Evolutionary conservation across 805 yeast genomes (phyloP).

Genomic region (Candida xiaguanensis): DNA sequence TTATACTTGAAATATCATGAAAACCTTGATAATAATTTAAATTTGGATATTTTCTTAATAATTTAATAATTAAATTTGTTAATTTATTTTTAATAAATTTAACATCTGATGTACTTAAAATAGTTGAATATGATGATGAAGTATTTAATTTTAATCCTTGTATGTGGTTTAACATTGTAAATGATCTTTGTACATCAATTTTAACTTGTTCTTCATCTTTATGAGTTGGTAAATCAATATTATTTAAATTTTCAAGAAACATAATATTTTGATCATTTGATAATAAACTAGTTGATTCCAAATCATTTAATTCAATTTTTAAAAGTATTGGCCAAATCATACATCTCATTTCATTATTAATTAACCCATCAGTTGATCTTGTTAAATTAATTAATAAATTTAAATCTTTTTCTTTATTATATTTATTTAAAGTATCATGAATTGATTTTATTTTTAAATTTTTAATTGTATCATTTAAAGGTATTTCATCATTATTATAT

Average conservation of each 20-base stretch:
- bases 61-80: conserved; percentile 41
- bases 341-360: conserved; percentile 37
- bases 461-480: conserved; percentile 36
- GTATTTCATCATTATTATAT: conserved; percentile 36
- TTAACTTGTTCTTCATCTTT: conserved; percentile 74
- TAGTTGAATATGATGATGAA: conserved; percentile 24
- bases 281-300: neutral
- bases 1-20: conserved; percentile 78
- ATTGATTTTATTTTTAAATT: conserved; percentile 36
- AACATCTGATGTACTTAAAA: conserved; percentile 28
- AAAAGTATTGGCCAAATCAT: conserved; percentile 52
- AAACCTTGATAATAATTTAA: conserved; percentile 87
- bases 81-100: conserved; percentile 39
- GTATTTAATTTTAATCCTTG: conserved; percentile 18
- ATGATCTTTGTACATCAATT: conserved; percentile 75
- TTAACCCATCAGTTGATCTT: conserved; percentile 46
- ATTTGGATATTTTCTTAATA: conserved; percentile 58
- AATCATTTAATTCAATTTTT: conserved; percentile 16
- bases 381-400: conserved; percentile 29
- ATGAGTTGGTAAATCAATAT: conserved; percentile 43
- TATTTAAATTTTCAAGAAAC: conserved; percentile 20
- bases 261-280: neutral
- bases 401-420: conserved; percentile 17
- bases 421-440: conserved; percentile 16
- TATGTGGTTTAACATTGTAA: conserved; percentile 37